Base-by-base conservation (phyloP, 768 basidiomycete genomes). In the Hypholoma sublateritium region DNA sequence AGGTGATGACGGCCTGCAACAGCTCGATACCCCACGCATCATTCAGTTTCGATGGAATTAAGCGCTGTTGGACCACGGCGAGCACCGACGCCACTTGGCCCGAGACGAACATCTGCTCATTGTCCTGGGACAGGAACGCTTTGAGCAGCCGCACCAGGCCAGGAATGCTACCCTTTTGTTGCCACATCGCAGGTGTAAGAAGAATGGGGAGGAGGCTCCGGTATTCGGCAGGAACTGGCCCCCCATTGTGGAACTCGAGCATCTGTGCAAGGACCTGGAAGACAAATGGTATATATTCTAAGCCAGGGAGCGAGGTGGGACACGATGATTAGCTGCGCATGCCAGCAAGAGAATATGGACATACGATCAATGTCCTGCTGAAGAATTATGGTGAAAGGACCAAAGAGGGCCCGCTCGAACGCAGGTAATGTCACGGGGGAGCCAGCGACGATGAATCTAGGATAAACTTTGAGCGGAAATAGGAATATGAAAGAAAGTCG, bases 251-350 rank as follows among this genome's bases (percentile, higher is more conserved):
- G 2, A 93, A 74, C 60, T 94, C 89, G 28, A 99, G 87, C 81
- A 99, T 94, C 67, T 98, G 97, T 0, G 95, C 89, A 44, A 98
- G 85, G 62, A 99, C 83, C 68, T 99, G 97, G 80, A 98, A 98
- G 53, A 91, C 90, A 69, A 97, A 99, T 4, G 97, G 96, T 46
- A 98, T 88, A 68, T 97, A 98, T 75, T 98, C 96, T 95, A 70
- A 12, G 39, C 35, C n/a, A 39, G 19, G 11, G n/a, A 22, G 3
- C 22, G 3, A 34, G 12, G 35, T 49, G 13, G 46, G 16, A 32
- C 36, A 45, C 13, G 56, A 19, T 60, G 46, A n/a, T 32, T 32
- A 32, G 28, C 9, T 9, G 28, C 2, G 28, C 28, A 5, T 32
- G 13, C 12, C 35, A 41, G 39, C 19, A 47, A 12, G 50, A 34